Percentiles rank a stretch among this genome's conserved stretches.
Conservation (phyloP, 257 asterid genomes). For the Fraxinus quadrangulata region DNA sequence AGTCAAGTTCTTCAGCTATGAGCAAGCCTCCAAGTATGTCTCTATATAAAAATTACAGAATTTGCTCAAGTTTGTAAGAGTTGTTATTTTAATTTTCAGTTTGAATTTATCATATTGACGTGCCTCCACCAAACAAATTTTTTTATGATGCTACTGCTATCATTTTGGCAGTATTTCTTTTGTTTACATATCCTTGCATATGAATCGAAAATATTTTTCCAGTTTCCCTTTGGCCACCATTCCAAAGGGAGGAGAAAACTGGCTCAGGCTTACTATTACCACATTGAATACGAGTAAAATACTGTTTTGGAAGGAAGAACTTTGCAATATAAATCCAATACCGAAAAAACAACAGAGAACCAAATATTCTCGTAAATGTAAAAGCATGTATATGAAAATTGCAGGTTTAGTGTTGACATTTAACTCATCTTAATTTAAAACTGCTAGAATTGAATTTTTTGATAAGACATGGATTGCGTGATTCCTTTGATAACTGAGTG, state of each 20-base stretch:
- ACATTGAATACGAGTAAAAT: neutral
- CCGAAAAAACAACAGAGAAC: neutral
- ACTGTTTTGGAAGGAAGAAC: neutral
- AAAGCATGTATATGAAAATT: neutral
- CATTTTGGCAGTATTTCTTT: neutral
- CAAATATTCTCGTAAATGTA: neutral
- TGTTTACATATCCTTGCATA: neutral
- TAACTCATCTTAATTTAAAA: neutral
- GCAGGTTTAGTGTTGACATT: neutral
- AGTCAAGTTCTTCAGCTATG: conserved; percentile 98
- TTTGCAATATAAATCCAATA: neutral
- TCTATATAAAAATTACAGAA: conserved; percentile 9
- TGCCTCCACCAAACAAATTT: neutral
- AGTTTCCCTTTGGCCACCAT: neutral
- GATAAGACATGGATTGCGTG: neutral
- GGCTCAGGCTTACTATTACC: neutral
- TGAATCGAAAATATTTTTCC: neutral
- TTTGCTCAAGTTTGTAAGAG: neutral
- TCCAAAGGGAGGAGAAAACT: neutral
- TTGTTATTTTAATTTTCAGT: neutral
- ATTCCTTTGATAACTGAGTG: neutral
- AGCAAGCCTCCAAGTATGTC: conserved; percentile 96
- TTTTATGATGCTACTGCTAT: neutral
- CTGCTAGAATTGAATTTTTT: neutral
- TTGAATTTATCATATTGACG: neutral